These are phyloP conservation scores for Sedum album DNA, from an alignment of 164 flowering plant genomes.

Conservation along the genomic window DNA sequence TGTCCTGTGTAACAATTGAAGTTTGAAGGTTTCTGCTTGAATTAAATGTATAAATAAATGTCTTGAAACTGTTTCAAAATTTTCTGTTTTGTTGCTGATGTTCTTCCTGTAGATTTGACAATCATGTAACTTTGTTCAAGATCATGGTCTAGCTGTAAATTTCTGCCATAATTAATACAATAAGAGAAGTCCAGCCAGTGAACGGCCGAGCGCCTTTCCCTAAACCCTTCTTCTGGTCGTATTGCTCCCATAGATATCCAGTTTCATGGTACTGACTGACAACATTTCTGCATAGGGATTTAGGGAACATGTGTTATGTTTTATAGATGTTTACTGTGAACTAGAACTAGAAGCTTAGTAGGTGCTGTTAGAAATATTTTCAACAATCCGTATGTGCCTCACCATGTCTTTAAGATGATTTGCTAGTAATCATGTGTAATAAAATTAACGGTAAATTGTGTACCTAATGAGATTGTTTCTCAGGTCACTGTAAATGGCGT, in stretches of 20 bases:
- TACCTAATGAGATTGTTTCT: conserved; percentile 79
- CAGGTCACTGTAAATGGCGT: conserved; percentile 49
- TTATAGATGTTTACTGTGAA: too few species aligned
- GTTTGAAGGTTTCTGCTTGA: conserved; percentile 30
- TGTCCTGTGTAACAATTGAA: conserved; percentile 68
- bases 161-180: conserved; percentile 82
- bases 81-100: background rate
- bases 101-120: background rate
- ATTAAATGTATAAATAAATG: too few species aligned
- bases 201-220: conserved; percentile 85
- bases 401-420: too few species aligned
- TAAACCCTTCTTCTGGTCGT: conserved; percentile 70
- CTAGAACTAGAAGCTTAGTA: too few species aligned
- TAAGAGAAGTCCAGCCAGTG: conserved; percentile 94
- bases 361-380: too few species aligned
- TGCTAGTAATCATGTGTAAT: too few species aligned
- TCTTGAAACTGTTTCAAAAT: background rate
- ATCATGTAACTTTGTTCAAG: background rate
- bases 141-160: conserved; percentile 18
- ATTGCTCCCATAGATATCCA: conserved; percentile 95
- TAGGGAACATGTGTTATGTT: background rate
- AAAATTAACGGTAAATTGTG: too few species aligned
- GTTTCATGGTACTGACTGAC: conserved; percentile 53
- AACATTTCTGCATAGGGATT: conserved; percentile 56
- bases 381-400: too few species aligned